Base-by-base conservation (phyloP, 2,329 filamentous ascomycete genomes). In the Hyphodiscus sp. region DNA sequence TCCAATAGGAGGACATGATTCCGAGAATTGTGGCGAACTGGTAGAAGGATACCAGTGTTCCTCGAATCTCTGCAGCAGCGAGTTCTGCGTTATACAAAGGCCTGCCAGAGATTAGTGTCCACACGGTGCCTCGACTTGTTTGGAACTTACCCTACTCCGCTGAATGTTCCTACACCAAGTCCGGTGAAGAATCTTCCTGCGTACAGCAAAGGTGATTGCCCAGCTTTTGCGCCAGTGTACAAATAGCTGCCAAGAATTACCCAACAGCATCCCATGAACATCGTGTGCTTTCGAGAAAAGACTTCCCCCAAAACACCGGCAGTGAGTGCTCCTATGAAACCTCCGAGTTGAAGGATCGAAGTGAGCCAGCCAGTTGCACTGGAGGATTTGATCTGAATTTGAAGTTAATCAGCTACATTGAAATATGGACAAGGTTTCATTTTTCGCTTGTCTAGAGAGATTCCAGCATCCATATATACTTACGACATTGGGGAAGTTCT, bases 11-110 rank as follows among this genome's bases (percentile, higher is more conserved):
- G 16, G 76, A 66, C 70, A 75, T 74, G 49, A 81, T 77, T 19
- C 77, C 78, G 23, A 80, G 70, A 2, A 77, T 79, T 53, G 79
- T 83, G 2, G 79, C 77, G n/a, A 86, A 74, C 55, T 84, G 82
- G 52, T 86, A 82, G 19, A 86, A 73, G 2, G 77, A 80, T 13
- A 86, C 81, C 2, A 86, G 73, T 11, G 81, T 76, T 41, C 83
- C 83, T 54, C 83, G 73, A 23, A 85, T 74, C 63, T 87, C 82
- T 1, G 83, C 82, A 7, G 82, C 74, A 1, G 78, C 73, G 2
- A 75, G 66, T 59, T 80, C 77, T 29, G 75, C 74, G 47, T 76
- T 77, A 60, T 78, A 78, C 0, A 78, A 60, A 1, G 75, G 75
- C 7, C 65, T 60, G 29, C n/a, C 20, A 18, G 9, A 20, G n/a